Base-by-base conservation (phyloP, 2,329 filamentous ascomycete genomes). In the Cadophora malorum region DNA sequence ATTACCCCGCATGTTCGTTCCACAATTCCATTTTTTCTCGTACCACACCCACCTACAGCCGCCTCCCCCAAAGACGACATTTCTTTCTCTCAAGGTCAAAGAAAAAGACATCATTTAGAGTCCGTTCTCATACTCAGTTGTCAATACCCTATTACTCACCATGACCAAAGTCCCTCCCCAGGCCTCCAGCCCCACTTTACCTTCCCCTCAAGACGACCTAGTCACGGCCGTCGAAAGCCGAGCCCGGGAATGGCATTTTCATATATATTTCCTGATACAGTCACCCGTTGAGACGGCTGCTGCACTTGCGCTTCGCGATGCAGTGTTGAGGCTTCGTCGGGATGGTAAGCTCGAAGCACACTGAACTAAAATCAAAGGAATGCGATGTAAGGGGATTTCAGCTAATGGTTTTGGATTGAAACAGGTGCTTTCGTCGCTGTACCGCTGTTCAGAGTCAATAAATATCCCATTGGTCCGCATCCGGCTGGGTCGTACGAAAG, bases 251-350 rank as follows among this genome's bases (percentile, higher is more conserved):
- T 66, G 64, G 64, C 64, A 66, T 19, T 66, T 66, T 21, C 64
- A 66, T 55, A 66, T 66, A n/a, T 66, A 66, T 53, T 66, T 66
- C 33, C 47, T 66, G 56, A 58, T 61, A 31, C 64, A 66, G 21
- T 66, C 64, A 21, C 64, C 64, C 6, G 47, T 25, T 31, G 64
- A 66, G 47, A 66, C 56, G 14, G 31, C 64, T 3, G 64, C 64
- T 21, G 64, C 64, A 21, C 56, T 66, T 33, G 64, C 56, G 25
- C 64, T 66, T 61, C 56, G 64, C 21, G 64, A 66, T 66, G 64
- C 64, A 33, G 56, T 66, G 8, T 60, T 66, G 56, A 59, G 64
- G 21, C 47, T 66, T 28, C 64, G 64, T 25, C 56, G 64, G 8
- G 64, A 66, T 66, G 64, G 64, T 66, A 49, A 41, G 55, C 41